phyloP scores from a whole-genome alignment of 2,329 filamentous ascomycete species.

The Neurospora crassa region DNA sequence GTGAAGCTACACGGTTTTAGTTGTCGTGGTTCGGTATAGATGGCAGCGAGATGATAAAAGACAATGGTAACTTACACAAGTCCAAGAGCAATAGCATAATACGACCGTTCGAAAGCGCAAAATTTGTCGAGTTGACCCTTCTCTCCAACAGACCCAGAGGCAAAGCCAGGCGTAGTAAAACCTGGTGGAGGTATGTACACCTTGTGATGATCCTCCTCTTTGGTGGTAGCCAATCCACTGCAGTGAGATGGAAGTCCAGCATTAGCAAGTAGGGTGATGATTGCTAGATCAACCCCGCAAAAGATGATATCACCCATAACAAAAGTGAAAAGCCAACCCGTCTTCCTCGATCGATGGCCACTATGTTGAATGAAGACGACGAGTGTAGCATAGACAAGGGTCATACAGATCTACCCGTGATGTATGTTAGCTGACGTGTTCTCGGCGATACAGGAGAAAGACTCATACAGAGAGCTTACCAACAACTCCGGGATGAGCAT shows the following conservation, averaged over 20 bases:
- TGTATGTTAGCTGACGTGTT: not conserved
- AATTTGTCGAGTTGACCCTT: constrained; percentile 22
- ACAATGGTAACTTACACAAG: constrained; percentile 6
- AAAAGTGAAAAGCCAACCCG: constrained; percentile 19
- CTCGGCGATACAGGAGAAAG: not conserved
- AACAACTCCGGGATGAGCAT: constrained; percentile 26
- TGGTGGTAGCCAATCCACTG: constrained; percentile 20
- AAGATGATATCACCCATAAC: constrained; percentile 24
- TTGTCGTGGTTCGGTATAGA: not conserved
- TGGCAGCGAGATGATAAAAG: not conserved
- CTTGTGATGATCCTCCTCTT: constrained; percentile 1
- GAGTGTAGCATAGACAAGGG: constrained; percentile 24
- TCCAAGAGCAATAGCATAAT: constrained; percentile 21
- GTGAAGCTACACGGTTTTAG: constrained; percentile 12
- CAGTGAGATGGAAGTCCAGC: constrained; percentile 27
- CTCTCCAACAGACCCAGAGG: constrained; percentile 15
- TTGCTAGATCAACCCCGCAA: constrained; percentile 21
- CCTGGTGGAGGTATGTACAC: constrained; percentile 5
- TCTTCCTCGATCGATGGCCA: constrained; percentile 17
- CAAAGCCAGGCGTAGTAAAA: constrained; percentile 24
- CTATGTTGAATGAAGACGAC: constrained; percentile 24
- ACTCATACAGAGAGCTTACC: constrained; percentile 18
- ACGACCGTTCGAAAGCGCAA: constrained; percentile 24
- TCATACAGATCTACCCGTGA: constrained; percentile 18
- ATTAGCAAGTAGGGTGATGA: constrained; percentile 25